Percentiles rank a stretch among this genome's conserved stretches.
Conservation (phyloP, 1,284 basidiomycete species). For the Neonothopanus nambi region DNA sequence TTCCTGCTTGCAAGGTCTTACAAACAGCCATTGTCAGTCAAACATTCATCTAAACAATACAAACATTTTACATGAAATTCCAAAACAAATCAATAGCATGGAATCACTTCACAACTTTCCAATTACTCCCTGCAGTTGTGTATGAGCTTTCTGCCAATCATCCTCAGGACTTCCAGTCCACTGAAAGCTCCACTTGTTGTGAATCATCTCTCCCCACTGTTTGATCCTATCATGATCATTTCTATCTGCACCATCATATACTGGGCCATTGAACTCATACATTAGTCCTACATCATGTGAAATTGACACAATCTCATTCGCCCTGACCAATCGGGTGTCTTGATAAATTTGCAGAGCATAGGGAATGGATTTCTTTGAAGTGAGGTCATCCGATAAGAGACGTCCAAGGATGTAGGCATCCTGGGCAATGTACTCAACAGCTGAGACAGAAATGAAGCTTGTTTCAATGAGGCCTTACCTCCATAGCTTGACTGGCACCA, state of each 20-base stretch:
- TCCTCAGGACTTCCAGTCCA: background rate
- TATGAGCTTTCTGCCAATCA: background rate
- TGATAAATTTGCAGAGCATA: background rate
- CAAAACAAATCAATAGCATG: no score
- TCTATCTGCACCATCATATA: background rate
- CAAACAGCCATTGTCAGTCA: no score
- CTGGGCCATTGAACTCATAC: background rate
- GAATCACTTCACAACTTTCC: no score
- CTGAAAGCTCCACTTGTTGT: background rate
- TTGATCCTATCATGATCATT: background rate
- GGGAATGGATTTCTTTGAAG: background rate
- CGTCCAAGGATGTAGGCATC: conserved; percentile 51
- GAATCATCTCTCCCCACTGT: background rate
- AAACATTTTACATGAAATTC: no score
- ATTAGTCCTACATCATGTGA: background rate
- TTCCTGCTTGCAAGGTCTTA: no score
- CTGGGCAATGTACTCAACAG: conserved; percentile 28
- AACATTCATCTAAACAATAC: no score
- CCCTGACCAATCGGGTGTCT: background rate
- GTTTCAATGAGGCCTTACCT: conserved; percentile 32
- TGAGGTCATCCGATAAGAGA: background rate
- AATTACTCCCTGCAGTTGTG: background rate
- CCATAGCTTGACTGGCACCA: conserved; percentile 56
- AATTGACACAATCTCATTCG: background rate
- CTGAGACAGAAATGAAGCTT: background rate